A percentile compares a stretch with the other conserved stretches of the same genome.
Conservation (phyloP, 495 filamentous ascomycete species). For the Trichoderma parareesei region DNA sequence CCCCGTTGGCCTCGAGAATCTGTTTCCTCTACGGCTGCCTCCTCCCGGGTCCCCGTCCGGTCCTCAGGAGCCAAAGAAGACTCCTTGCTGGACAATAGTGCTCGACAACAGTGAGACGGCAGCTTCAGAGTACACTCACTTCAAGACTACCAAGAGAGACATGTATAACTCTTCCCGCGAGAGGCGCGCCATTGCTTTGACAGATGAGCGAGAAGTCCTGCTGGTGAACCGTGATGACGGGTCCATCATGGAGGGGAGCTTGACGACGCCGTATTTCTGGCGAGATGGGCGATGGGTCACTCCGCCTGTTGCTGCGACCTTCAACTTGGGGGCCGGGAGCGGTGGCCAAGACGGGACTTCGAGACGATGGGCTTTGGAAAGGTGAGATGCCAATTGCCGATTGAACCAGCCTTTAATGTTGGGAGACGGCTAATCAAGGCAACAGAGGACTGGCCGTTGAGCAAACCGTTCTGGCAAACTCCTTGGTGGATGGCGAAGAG, state of each 20-base stretch:
- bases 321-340: slow-evolving; percentile 27
- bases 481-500: slow-evolving; percentile 61
- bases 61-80: slow-evolving; percentile 18
- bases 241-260: slow-evolving; percentile 79
- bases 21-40: slow-evolving; percentile 46
- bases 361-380: slow-evolving; percentile 68
- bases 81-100: slow-evolving; percentile 38
- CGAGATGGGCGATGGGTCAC: slow-evolving; percentile 60
- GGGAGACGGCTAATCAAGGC: not conserved
- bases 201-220: slow-evolving; percentile 60
- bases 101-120: slow-evolving; percentile 45
- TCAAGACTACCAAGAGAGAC: slow-evolving; percentile 64
- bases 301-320: slow-evolving; percentile 37
- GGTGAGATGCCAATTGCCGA: slow-evolving; percentile 20
- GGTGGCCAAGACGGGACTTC: slow-evolving; percentile 80
- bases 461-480: slow-evolving; percentile 41
- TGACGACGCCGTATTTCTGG: slow-evolving; percentile 74
- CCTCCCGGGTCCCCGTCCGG: slow-evolving; percentile 11
- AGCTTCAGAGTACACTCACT: slow-evolving; percentile 58
- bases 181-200: slow-evolving; percentile 46
- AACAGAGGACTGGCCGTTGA: slow-evolving; percentile 51
- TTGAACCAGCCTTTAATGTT: not conserved
- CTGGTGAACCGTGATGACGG: slow-evolving; percentile 52
- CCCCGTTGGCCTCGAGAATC: slow-evolving; percentile 37
- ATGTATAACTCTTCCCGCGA: slow-evolving; percentile 58